Evolutionary conservation across 768 basidiomycete genomes (phyloP).

Genomic region (Leccinum arenicola): DNA sequence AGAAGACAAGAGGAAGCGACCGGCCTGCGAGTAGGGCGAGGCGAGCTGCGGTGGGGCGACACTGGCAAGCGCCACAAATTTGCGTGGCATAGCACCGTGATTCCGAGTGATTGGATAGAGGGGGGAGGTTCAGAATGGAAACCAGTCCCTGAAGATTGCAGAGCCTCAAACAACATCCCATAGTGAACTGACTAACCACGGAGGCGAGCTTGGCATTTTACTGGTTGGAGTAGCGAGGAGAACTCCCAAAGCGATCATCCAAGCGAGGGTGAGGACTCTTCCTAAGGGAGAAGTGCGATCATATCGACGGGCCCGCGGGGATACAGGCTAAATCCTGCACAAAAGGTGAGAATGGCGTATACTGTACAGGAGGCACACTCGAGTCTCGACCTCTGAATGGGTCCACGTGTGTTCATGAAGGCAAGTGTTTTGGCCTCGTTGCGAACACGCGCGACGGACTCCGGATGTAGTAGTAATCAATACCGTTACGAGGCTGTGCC

Average conservation of each 20-base stretch:
- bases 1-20: neutral
- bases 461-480: neutral
- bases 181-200: neutral
- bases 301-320: neutral
- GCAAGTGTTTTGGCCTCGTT: conserved; percentile 10
- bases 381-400: neutral
- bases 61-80: conserved; percentile 5
- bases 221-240: neutral
- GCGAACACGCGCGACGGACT: conserved; percentile 14
- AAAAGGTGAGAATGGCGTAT: neutral
- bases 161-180: neutral
- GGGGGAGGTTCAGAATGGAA: conserved; percentile 18
- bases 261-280: neutral
- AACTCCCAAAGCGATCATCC: neutral
- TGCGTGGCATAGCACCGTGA: conserved; percentile 16
- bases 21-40: conserved; percentile 10
- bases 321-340: neutral
- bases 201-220: conserved; percentile 3
- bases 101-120: neutral
- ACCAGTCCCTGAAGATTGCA: conserved; percentile 4
- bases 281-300: neutral
- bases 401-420: neutral
- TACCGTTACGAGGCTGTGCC: neutral
- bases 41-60: conserved; percentile 17
- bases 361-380: neutral